A percentile compares a stretch with the other conserved stretches of the same genome.
Evolutionary conservation across 1,139 yeast species (phyloP).

Genomic region (Geotrichum klebahnii): DNA sequence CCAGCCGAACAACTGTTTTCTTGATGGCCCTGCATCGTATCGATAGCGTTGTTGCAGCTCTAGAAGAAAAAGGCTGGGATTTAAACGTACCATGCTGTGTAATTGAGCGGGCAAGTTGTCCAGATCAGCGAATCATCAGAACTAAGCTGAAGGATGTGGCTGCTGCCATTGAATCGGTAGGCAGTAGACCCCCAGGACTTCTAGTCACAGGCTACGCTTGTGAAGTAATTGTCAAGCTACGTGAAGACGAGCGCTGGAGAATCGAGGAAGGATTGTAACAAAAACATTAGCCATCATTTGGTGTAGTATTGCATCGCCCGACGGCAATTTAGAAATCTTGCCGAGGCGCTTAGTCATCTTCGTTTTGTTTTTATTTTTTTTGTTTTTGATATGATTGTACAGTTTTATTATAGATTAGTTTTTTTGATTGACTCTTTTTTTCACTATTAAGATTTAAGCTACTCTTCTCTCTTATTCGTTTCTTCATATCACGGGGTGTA

Average conservation of each 20-base stretch:
- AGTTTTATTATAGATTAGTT: no score
- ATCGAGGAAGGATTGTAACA: slow-evolving; percentile 55
- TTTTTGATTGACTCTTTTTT: no score
- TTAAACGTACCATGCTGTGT: slow-evolving; percentile 72
- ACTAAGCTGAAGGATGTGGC: slow-evolving; percentile 65
- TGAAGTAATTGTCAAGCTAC: slow-evolving; percentile 44
- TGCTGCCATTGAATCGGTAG: slow-evolving; percentile 71
- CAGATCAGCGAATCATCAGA: slow-evolving; percentile 82
- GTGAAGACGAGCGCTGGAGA: slow-evolving; percentile 44
- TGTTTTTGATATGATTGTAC: no score
- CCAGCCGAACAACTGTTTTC: slow-evolving; percentile 75
- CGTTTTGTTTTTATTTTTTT: no score
- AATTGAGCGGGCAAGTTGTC: slow-evolving; percentile 87
- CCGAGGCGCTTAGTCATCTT: no score
- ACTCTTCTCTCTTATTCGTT: no score
- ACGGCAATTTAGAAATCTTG: no score
- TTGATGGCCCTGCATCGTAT: slow-evolving; percentile 88
- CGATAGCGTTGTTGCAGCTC: slow-evolving; percentile 57
- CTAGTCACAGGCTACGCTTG: slow-evolving; percentile 81
- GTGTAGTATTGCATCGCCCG: background rate
- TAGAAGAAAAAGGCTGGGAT: slow-evolving; percentile 63
- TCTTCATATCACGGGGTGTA: no score
- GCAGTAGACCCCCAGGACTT: slow-evolving; percentile 91
- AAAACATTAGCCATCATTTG: background rate
- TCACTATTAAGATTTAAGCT: no score